These are phyloP conservation scores for Phytophthora megakarya DNA, from an alignment of 352 stramenopile species.

Conservation along the genomic window DNA sequence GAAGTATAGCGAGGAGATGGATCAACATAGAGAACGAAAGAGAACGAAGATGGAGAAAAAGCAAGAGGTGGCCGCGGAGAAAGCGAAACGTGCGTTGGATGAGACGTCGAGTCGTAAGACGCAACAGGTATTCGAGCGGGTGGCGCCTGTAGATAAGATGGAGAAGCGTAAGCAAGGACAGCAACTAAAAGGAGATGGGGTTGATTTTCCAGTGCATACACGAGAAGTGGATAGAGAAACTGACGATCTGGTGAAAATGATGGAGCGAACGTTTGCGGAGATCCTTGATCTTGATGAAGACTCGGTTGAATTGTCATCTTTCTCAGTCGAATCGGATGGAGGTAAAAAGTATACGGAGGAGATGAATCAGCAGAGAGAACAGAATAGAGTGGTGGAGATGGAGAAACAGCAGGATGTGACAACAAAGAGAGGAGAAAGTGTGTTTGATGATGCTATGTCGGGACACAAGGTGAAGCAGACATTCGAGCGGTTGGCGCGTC, in stretches of 20 bases:
- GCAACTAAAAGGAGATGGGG: constrained; percentile 14
- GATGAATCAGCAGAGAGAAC: constrained; percentile 48
- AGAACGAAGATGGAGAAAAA: constrained; percentile 43
- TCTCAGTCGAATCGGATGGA: too few species aligned
- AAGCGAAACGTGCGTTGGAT: constrained; percentile 46
- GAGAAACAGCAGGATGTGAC: constrained; percentile 50
- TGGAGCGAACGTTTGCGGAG: too few species aligned
- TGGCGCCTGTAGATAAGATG: constrained; percentile 55
- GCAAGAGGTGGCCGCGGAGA: constrained; percentile 34
- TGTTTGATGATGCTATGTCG: constrained; percentile 37
- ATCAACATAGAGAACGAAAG: constrained; percentile 45
- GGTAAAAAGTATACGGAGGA: constrained; percentile 46
- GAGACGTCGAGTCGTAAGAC: constrained; percentile 40
- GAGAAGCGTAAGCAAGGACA: constrained; percentile 29
- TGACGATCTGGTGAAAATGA: too few species aligned
- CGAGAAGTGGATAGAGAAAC: constrained; percentile 10
- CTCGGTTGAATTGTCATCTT: too few species aligned
- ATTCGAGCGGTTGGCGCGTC: constrained; percentile 55
- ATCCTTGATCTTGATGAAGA: too few species aligned
- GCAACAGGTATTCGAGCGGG: constrained; percentile 55
- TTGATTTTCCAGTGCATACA: constrained; percentile 12
- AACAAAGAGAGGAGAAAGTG: constrained; percentile 39
- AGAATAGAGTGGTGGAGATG: constrained; percentile 27
- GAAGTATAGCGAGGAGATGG: constrained; percentile 46
- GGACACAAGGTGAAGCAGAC: constrained; percentile 45